phyloP scores from a whole-genome alignment of 2,329 filamentous ascomycete genomes.

The Penicillium capsulatum region DNA sequence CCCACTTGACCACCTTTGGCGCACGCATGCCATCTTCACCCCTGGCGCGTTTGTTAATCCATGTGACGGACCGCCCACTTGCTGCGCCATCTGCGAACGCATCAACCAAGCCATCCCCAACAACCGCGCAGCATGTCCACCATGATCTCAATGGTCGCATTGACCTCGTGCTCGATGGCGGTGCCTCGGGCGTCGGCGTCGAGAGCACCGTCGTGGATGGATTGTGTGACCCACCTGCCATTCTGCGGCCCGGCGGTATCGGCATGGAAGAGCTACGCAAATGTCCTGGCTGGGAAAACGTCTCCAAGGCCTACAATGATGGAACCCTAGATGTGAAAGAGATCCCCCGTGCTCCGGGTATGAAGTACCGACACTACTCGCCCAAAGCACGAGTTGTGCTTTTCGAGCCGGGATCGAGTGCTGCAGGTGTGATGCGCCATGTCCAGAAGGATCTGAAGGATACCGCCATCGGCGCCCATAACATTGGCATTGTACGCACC shows the following conservation, averaged over 20 bases:
- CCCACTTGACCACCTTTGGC: conserved; percentile 77
- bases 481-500: conserved; percentile 41
- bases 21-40: conserved; percentile 82
- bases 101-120: conserved; percentile 88
- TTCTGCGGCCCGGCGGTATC: conserved; percentile 82
- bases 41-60: conserved; percentile 83
- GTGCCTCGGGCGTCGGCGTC: conserved; percentile 79
- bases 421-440: conserved; percentile 27
- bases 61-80: conserved; percentile 69
- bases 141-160: conserved; percentile 81
- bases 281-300: conserved; percentile 76
- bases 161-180: conserved; percentile 82
- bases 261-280: conserved; percentile 71
- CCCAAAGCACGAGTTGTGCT: conserved; percentile 81
- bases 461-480: conserved; percentile 26
- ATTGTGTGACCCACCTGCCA: conserved; percentile 70
- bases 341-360: conserved; percentile 80
- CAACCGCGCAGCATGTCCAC: conserved; percentile 80
- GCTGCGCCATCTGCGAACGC: conserved; percentile 94
- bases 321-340: conserved; percentile 60
- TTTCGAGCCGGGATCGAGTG: conserved; percentile 58
- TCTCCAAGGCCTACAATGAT: conserved; percentile 74
- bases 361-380: conserved; percentile 99
- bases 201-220: conserved; percentile 97
- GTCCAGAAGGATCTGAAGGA: conserved; percentile 34